A percentile compares a stretch with the other conserved stretches of the same genome.
Evolutionary conservation across 306 rosid genomes (phyloP).

Genomic region (Astragalus glycyphyllos): DNA sequence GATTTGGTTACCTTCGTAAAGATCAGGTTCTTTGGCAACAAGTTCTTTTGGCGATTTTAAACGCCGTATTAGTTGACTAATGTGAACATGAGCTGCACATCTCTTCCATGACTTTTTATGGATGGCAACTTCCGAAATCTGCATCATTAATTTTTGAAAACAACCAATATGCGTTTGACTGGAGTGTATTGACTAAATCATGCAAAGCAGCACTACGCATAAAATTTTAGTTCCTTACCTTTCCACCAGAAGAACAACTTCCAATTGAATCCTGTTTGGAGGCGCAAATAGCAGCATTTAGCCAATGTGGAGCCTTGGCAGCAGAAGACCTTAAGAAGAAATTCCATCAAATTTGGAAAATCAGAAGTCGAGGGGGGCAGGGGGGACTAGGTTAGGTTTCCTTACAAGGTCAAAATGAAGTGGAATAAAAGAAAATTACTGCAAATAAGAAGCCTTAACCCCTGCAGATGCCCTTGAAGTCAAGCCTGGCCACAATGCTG

Average conservation of each 20-base stretch:
- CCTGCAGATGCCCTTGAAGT: slow-evolving; percentile 23
- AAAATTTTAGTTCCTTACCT: slow-evolving; percentile 38
- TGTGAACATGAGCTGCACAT: slow-evolving; percentile 73
- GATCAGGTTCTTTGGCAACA: slow-evolving; percentile 36
- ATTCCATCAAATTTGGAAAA: slow-evolving; percentile 28
- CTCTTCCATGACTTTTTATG: slow-evolving; percentile 58
- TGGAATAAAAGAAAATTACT: slow-evolving; percentile 42
- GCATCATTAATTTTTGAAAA: slow-evolving; percentile 35
- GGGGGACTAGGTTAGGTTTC: background rate
- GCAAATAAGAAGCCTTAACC: slow-evolving; percentile 32
- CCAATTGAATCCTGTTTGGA: slow-evolving; percentile 43
- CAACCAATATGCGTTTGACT: slow-evolving; percentile 28
- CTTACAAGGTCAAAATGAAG: slow-evolving; percentile 34
- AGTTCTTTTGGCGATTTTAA: slow-evolving; percentile 47
- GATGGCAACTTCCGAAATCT: slow-evolving; percentile 43
- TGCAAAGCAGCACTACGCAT: slow-evolving; percentile 22
- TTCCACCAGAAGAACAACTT: slow-evolving; percentile 42
- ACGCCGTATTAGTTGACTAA: slow-evolving; percentile 60
- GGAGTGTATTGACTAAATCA: slow-evolving; percentile 16
- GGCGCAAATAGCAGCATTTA: slow-evolving; percentile 36
- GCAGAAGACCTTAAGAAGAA: slow-evolving; percentile 41
- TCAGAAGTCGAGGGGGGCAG: background rate
- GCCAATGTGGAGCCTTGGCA: slow-evolving; percentile 43
- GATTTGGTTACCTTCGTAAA: slow-evolving; percentile 36
- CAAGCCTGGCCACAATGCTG: slow-evolving; percentile 49